Evolutionary conservation across 148 eudicot genomes (phyloP), one percentile per base, ranked within the genome.

Genomic region (Rhododendron simsii): DNA sequence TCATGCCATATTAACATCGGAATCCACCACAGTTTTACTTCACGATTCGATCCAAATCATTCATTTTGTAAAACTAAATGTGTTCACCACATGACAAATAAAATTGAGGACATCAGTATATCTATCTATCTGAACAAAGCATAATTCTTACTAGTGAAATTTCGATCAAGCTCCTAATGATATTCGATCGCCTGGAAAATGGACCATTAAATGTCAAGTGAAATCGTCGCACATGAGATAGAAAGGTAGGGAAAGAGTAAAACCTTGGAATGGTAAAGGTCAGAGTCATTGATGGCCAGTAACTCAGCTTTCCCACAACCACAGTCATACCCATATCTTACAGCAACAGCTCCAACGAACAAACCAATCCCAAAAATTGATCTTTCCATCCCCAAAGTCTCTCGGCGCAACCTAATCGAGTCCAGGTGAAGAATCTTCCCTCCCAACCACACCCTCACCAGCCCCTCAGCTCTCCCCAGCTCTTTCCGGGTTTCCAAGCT

Each of bases 221-320:
- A 51, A 51, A 51, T 51, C 16, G 3, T 13, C 0, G 15, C 15
- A 30, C 41, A 30, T 10, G 28, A 80, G 37, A 23, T 2, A 65
- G 7, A 13, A 23, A 12, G 30, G 23, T 21, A 3, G 1, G 20
- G 84, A 69, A 81, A 80, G 28, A 35, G 65, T 16, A 7, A 30
- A 83, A 96, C 99, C 99, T 96, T 96, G 69, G 95, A 90, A 84
- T 96, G 99, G 84, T 96, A 96, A 69, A 96, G 91, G 85, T 92
- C 93, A 86, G 99, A 88, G 88, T 96, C 99, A 87, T 96, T 93
- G 75, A 96, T 95, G 74, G 99, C 99, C 57, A 96, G 98, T 91
- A 96, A 85, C 90, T 96, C 94, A 83, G 99, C 98, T 78, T 87
- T 90, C 13, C 14, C 45, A 83, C 99, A 96, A 9, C 98, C 98